Evolutionary conservation across 331 rosid species (phyloP), one percentile per base, ranked within the genome.

Genomic region (Malus hybrid): DNA sequence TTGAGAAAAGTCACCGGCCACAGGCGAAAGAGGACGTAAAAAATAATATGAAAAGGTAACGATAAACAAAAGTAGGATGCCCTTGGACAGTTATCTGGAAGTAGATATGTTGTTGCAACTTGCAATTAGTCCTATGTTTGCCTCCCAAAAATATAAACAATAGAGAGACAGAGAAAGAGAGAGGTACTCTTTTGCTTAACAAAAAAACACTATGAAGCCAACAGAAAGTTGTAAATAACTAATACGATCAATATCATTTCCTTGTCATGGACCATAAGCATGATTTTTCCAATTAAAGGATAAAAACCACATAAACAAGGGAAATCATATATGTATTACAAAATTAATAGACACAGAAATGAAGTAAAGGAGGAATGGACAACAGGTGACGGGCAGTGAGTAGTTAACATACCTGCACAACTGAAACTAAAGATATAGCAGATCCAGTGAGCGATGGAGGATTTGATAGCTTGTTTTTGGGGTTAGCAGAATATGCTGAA

Each of bases 381-480:
- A 65, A 75, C 59, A 83, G 55, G 27, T 28, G 67, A 75, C 46
- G 80, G 55, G 27, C 46, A 67, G 59, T 46, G 36, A 29, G 68
- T 28, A 19, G 63, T 64, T n/a, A 65, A 67, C 72, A 77, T 55
- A 89, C 99, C 89, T 94, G 99, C 70, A 94, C 79, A 81, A 90
- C 86, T 50, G 99, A 94, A 78, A 94, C 92, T 78, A 94, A 80
- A 7, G 97, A 91, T 81, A 94, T 83, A 5, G 96, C 79, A 73
- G 99, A 83, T 79, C 99, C 99, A 69, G 88, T 88, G 52, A 91
- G 89, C 20, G 93, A 89, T 63, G 97, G 99, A 83, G 99, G 97
- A 83, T 80, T 86, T 65, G 91, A 81, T 76, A 90, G 73, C 86
- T 88, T 94, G 73, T 93, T 86, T 64, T 85, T 94, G 59, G 97